Conservation (phyloP, 805 yeast genomes). For the Alloascoidea hylecoeti region DNA sequence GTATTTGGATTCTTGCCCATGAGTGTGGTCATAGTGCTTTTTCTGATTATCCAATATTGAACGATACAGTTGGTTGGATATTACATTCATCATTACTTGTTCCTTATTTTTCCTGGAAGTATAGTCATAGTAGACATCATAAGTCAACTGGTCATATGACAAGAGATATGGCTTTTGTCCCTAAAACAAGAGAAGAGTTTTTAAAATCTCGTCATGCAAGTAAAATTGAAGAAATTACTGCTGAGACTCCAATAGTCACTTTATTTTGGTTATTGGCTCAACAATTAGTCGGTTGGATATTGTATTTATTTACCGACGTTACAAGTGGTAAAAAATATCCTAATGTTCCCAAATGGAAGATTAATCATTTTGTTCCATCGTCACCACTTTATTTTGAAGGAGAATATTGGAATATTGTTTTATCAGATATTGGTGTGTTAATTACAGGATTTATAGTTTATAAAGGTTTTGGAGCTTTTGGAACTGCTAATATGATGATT, state of each 20-base stretch:
- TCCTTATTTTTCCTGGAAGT: constrained; percentile 83
- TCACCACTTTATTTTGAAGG: constrained; percentile 62
- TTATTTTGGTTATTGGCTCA: constrained; percentile 42
- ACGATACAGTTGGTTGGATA: constrained; percentile 74
- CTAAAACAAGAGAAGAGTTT: constrained; percentile 49
- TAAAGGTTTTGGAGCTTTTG: constrained; percentile 46
- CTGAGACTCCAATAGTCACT: constrained; percentile 63
- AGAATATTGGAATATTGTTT: constrained; percentile 57
- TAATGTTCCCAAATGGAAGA: constrained; percentile 29
- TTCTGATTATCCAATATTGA: constrained; percentile 54
- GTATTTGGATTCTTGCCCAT: constrained; percentile 78
- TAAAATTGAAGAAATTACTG: constrained; percentile 40
- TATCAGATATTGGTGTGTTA: constrained; percentile 62
- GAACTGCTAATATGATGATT: constrained; percentile 45
- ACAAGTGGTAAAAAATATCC: constrained; percentile 63
- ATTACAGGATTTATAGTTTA: constrained; percentile 37
- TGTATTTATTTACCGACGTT: constrained; percentile 52
- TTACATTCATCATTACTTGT: constrained; percentile 68
- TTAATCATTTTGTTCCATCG: constrained; percentile 58
- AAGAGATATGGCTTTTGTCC: constrained; percentile 79
- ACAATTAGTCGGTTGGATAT: constrained; percentile 69
- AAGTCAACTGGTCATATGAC: constrained; percentile 77
- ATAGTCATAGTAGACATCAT: constrained; percentile 76
- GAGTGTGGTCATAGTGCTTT: constrained; percentile 90
- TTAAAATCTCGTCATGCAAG: constrained; percentile 20